Evolutionary conservation across 1,284 basidiomycete genomes (phyloP).

Genomic region (Crocinoboletus sp.): DNA sequence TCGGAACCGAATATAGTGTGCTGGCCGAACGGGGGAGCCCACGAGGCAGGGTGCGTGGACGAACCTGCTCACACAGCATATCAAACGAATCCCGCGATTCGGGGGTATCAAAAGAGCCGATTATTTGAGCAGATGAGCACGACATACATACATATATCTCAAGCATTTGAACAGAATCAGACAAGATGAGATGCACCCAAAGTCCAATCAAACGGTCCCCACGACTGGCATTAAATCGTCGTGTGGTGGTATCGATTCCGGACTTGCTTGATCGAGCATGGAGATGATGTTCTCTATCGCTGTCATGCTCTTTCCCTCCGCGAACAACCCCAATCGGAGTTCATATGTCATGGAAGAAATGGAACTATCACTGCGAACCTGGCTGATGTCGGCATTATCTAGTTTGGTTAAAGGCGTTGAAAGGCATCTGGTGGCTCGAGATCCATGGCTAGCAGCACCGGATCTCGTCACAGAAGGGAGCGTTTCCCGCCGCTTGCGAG

Average conservation of each 20-base stretch:
- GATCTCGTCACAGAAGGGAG: constrained; percentile 6
- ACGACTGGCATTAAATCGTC: background rate
- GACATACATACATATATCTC: constrained; percentile 1
- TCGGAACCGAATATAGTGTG: too few relatives aligned
- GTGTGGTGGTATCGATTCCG: constrained; percentile 5
- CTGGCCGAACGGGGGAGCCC: too few relatives aligned
- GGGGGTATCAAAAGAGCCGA: background rate
- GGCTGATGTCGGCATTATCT: constrained; percentile 10
- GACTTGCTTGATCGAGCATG: constrained; percentile 27
- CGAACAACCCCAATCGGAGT: constrained; percentile 24
- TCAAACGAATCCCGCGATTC: background rate
- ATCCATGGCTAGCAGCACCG: background rate
- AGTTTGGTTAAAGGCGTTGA: constrained; percentile 21
- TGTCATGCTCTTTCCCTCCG: constrained; percentile 23
- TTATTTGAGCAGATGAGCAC: background rate
- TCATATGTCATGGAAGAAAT: constrained; percentile 29
- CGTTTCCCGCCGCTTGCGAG: constrained; percentile 17
- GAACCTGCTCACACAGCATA: too few relatives aligned
- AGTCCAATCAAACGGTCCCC: constrained; percentile 8
- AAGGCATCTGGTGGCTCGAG: constrained; percentile 10
- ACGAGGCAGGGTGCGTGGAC: too few relatives aligned
- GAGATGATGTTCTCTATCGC: constrained; percentile 26
- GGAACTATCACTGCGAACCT: constrained; percentile 20
- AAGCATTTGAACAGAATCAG: background rate
- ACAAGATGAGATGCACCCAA: background rate